These are phyloP conservation scores for Quercus phellos DNA, from an alignment of 331 rosid species.

Conservation along the genomic window DNA sequence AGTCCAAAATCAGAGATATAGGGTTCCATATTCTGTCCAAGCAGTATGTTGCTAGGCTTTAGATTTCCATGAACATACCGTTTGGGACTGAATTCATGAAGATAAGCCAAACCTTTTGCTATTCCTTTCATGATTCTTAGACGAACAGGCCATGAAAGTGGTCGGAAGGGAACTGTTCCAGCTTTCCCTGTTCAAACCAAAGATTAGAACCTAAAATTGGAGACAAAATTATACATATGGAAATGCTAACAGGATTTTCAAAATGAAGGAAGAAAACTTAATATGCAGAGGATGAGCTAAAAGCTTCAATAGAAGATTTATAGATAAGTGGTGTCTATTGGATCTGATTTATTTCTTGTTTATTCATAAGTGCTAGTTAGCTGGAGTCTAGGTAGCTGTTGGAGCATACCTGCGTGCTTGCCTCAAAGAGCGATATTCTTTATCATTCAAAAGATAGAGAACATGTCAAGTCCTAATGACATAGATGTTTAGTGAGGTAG, in stretches of 20 bases:
- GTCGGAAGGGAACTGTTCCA: conserved; percentile 28
- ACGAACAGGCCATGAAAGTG: conserved; percentile 41
- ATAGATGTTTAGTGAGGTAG: not conserved
- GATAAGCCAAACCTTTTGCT: conserved; percentile 50
- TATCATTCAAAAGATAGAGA: not conserved
- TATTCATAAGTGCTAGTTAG: too few relatives aligned
- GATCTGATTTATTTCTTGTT: too few relatives aligned
- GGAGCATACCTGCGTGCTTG: not conserved
- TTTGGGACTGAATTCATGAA: conserved; percentile 56
- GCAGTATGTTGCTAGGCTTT: conserved; percentile 46
- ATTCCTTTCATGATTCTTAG: conserved; percentile 43
- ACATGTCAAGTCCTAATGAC: not conserved
- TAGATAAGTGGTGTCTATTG: not conserved
- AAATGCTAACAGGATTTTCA: not conserved
- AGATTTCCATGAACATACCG: conserved; percentile 53
- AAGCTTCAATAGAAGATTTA: not conserved
- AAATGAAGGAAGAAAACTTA: not conserved
- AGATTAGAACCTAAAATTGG: not conserved
- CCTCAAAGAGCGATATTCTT: not conserved
- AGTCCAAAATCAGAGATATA: conserved; percentile 59
- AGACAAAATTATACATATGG: not conserved
- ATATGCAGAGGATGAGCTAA: not conserved
- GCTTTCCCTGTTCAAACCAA: conserved; percentile 34
- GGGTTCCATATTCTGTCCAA: conserved; percentile 47
- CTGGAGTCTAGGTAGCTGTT: too few relatives aligned